Conservation (phyloP, 768 basidiomycete species). For the Lenzites betulinus region DNA sequence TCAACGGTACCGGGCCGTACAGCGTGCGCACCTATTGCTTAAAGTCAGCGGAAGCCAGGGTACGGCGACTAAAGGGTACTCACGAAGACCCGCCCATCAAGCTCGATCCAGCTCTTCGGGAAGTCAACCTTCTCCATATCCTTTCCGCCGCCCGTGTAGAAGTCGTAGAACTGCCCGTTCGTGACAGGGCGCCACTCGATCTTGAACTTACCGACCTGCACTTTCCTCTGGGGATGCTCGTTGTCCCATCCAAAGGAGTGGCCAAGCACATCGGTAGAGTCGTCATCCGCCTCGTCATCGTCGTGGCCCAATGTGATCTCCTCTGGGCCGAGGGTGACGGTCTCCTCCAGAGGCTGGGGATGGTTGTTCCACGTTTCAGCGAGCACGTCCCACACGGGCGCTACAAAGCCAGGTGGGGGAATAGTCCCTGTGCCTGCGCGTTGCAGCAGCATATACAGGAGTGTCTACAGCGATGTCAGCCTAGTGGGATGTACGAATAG, state of each 20-base stretch:
- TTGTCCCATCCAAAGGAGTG: conserved; percentile 96
- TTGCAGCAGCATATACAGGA: conserved; percentile 94
- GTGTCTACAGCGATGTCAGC: conserved; percentile 48
- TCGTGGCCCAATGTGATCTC: conserved; percentile 75
- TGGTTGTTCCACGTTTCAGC: conserved; percentile 48
- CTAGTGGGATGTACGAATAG: not conserved
- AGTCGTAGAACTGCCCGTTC: conserved; percentile 82
- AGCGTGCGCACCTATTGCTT: conserved; percentile 70
- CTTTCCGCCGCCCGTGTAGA: conserved; percentile 51
- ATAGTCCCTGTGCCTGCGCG: conserved; percentile 76
- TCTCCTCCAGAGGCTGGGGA: conserved; percentile 44
- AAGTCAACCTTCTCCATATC: conserved; percentile 42
- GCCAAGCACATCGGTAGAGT: conserved; percentile 40
- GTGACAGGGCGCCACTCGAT: conserved; percentile 87
- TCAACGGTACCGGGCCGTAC: conserved; percentile 81
- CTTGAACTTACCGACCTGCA: conserved; percentile 67
- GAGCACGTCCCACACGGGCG: conserved; percentile 72
- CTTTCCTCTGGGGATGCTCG: conserved; percentile 69
- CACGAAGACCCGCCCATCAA: conserved; percentile 53
- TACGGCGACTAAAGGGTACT: conserved; percentile 14
- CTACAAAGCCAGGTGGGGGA: conserved; percentile 72
- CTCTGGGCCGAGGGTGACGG: conserved; percentile 60
- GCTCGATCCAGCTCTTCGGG: conserved; percentile 76
- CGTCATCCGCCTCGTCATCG: conserved; percentile 76
- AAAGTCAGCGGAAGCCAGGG: not conserved